Percentiles rank a stretch among this genome's conserved stretches.
phyloP scores from a whole-genome alignment of 371 early-diverging fungal genomes.

The Saksenaea oblongispora region DNA sequence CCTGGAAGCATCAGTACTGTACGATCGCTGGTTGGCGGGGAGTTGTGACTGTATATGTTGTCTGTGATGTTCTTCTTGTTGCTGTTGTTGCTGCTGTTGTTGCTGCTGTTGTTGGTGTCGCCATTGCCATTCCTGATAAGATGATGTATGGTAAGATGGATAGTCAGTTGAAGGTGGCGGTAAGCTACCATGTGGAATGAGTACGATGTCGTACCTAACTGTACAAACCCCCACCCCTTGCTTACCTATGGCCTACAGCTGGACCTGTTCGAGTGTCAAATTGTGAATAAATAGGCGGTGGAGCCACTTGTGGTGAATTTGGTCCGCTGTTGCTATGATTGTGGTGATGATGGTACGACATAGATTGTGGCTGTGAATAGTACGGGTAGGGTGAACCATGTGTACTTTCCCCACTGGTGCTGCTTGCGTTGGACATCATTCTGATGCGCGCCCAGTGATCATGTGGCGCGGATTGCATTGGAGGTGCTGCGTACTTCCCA shows the following conservation, averaged over 20 bases:
- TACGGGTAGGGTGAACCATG: background rate
- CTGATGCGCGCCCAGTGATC: constrained; percentile 5
- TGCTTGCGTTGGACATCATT: constrained; percentile 3
- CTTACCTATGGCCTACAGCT: background rate
- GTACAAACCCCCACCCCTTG: background rate
- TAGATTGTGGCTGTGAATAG: constrained; percentile 1
- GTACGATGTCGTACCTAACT: background rate
- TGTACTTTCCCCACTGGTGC: background rate
- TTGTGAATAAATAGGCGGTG: background rate
- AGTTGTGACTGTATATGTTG: background rate
- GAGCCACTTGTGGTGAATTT: background rate
- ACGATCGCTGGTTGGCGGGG: background rate
- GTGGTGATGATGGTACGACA: background rate
- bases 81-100: background rate
- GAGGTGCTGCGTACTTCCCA: background rate
- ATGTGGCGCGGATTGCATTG: constrained; percentile 3
- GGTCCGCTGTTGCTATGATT: background rate
- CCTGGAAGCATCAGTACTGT: background rate
- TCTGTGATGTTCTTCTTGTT: background rate
- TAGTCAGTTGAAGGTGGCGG: background rate
- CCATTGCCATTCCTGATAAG: constrained; percentile 1
- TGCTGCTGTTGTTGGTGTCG: background rate
- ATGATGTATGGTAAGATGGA: background rate
- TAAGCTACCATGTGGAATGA: background rate
- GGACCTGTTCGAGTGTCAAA: constrained; percentile 1